Evolutionary conservation across 2,329 filamentous ascomycete species (phyloP), one percentile per base, ranked within the genome.

Genomic region (Aureobasidium sp.): DNA sequence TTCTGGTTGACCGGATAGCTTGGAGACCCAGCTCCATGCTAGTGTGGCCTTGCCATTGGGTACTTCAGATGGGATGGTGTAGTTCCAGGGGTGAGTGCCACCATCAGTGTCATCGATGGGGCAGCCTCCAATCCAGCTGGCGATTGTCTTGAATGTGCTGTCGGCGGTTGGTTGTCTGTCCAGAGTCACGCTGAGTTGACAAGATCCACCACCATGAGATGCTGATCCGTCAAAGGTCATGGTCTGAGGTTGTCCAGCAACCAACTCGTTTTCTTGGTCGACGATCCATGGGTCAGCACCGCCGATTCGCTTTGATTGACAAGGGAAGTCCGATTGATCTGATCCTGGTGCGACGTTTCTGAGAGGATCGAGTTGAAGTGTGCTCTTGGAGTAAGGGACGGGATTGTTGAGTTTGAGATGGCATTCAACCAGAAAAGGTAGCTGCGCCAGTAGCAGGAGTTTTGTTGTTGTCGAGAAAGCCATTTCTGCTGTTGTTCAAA

Each of bases 21-120:
- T 89, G 74, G 97, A 97, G 75, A 96, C 85, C 94, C 94, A 97
- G 0, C 90, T 91, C 91, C 91, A 97, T 0, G 90, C 90, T 6
- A 97, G 80, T 0, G 86, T 89, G 36, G 89, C 92, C 48, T 91
- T 82, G 5, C 93, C 94, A 1, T 86, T 77, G 10, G 86, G 84
- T 52, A 97, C 81, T 30, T 86, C 83, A 0, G 80, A 72, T 0
- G 92, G 93, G 7, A 97, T 84, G 0, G 77, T 83, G 76, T 87
- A 96, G 37, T 83, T 77, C 74, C 89, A 94, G 37, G 55, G 63
- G 13, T 65, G 47, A 29, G 55, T 63, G 15, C 85, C 89, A 0
- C 67, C 65, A 0, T 76, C 73, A 25, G 80, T 80, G 0, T 86
- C 81, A 9, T 57, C 53, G 21, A 64, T 54, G 0, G 91, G 91